These are phyloP conservation scores for Pestalotiopsis sp. DNA, from an alignment of 2,329 filamentous ascomycete genomes.

Conservation along the genomic window DNA sequence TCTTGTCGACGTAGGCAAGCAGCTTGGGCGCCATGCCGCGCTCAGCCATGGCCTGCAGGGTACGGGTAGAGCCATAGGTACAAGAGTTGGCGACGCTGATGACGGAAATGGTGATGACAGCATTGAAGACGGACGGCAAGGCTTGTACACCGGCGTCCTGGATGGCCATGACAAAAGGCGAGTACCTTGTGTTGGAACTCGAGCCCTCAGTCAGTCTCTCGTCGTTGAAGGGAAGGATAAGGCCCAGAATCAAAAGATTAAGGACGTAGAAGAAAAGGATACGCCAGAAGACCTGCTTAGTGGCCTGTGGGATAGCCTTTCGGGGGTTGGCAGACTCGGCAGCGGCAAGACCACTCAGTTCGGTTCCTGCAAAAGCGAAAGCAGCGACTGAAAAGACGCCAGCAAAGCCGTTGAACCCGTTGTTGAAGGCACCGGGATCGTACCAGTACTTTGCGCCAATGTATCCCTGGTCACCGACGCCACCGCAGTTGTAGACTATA, in stretches of 20 bases:
- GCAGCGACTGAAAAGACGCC: slow-evolving; percentile 53
- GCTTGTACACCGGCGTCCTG: slow-evolving; percentile 49
- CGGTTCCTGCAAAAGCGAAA: slow-evolving; percentile 52
- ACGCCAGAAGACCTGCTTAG: slow-evolving; percentile 56
- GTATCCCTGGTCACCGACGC: slow-evolving; percentile 56
- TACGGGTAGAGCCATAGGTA: slow-evolving; percentile 50
- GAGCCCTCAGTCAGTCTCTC: slow-evolving; percentile 36
- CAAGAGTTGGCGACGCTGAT: slow-evolving; percentile 53
- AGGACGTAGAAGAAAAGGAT: slow-evolving; percentile 54
- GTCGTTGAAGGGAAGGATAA: slow-evolving; percentile 47
- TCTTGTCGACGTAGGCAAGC: slow-evolving; percentile 60
- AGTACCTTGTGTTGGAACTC: slow-evolving; percentile 43
- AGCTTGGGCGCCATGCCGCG: slow-evolving; percentile 54
- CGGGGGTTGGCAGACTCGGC: slow-evolving; percentile 51
- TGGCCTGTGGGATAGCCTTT: slow-evolving; percentile 48
- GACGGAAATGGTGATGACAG: slow-evolving; percentile 51
- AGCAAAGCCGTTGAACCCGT: slow-evolving; percentile 51
- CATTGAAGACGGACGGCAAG: slow-evolving; percentile 54
- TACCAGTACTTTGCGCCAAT: slow-evolving; percentile 63
- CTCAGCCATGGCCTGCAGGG: slow-evolving; percentile 49
- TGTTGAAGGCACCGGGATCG: slow-evolving; percentile 53
- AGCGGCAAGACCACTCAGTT: slow-evolving; percentile 52
- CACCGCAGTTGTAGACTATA: slow-evolving; percentile 59
- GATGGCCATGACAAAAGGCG: slow-evolving; percentile 54
- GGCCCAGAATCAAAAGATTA: slow-evolving; percentile 49